Evolutionary conservation across 768 basidiomycete species (phyloP), one percentile per base, ranked within the genome.

Genomic region (Macrolepiota albuminosa): DNA sequence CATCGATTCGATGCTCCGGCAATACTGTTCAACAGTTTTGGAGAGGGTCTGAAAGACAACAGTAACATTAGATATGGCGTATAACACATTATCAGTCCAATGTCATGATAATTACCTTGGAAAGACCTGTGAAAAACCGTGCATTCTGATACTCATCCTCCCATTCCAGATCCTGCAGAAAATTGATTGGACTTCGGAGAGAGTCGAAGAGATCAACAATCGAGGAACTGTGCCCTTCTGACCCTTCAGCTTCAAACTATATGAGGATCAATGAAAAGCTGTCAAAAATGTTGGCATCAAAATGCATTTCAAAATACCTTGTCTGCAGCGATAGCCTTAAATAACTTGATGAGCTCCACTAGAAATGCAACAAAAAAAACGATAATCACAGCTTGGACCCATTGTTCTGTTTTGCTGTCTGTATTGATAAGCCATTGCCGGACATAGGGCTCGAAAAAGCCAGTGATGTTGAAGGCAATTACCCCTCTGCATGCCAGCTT

Each of bases 151-250:
- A 91, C 52, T 86, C 84, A 68, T 98, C 93, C 11, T 89, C 86
- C 97, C 97, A 99, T 61, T 95, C 84, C 43, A 99, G 76, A 51
- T 91, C 91, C 70, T 92, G 84, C 48, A 99, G 73, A 73, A 97
- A 95, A 59, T 84, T 83, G 67, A 95, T 88, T 0, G 96, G 94
- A 66, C 91, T 94, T 54, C 92, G 85, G 57, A 98, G 80, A 3
- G 95, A 97, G 63, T 94, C 94, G 68, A 98, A 98, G 1, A 99
- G 80, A 72, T 99, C 97, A 26, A 95, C 87, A 57, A 99, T 95
- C 0, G 96, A 98, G n/a, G 95, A 95, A 66, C 93, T 96, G 67
- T 95, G 92, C 0, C 91, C 91, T 72, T 91, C 85, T 11, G 78
- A 60, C 61, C 90, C 82, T 75, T 94, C 83, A 58, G 92, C 80